Conservation (phyloP, 2,329 filamentous ascomycete genomes). For the Penicillium sp. region DNA sequence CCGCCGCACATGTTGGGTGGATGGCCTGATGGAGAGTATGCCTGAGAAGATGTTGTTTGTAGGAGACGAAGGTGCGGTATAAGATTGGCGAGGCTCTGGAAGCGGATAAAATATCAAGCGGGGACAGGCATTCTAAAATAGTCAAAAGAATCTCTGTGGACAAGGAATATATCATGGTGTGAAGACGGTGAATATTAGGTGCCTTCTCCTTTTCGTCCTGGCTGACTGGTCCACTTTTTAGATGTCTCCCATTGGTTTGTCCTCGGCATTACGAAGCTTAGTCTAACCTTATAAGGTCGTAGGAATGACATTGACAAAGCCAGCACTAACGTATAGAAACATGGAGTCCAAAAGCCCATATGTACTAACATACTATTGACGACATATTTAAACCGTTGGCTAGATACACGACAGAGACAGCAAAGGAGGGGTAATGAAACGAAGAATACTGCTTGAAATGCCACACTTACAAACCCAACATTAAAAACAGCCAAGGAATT, state of each 20-base stretch:
- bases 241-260: background rate
- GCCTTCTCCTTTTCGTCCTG: background rate
- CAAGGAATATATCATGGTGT: background rate
- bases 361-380: conserved; percentile 17
- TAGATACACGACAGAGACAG: conserved; percentile 15
- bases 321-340: background rate
- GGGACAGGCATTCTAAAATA: background rate
- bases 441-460: background rate
- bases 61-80: background rate
- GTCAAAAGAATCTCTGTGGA: background rate
- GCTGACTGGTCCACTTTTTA: background rate
- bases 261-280: background rate
- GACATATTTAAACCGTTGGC: conserved; percentile 9
- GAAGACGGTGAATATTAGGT: background rate
- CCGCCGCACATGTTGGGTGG: background rate
- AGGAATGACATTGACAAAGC: background rate
- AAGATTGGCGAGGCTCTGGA: background rate
- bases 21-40: background rate
- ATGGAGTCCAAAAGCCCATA: conserved; percentile 1
- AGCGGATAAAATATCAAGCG: background rate
- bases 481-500: conserved; percentile 1
- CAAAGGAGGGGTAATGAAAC: background rate
- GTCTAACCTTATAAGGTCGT: background rate
- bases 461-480: background rate
- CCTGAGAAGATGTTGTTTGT: background rate